phyloP scores from a whole-genome alignment of 148 eudicot species.

The Rhododendron griersonianum region DNA sequence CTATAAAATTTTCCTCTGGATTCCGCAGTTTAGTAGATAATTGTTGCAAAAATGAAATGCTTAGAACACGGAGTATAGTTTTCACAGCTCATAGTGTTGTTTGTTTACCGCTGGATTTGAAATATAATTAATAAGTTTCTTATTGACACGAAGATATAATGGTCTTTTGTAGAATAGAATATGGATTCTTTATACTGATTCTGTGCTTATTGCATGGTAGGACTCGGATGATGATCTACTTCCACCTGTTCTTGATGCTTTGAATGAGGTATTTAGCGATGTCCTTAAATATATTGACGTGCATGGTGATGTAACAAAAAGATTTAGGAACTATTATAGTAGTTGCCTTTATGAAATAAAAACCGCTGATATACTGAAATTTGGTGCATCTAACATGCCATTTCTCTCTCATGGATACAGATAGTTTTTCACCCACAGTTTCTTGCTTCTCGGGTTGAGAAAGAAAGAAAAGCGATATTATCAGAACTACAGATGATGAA shows the following conservation, averaged over 20 bases:
- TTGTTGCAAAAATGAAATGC: not conserved
- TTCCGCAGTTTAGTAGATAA: not conserved
- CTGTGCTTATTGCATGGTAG: conserved; percentile 30
- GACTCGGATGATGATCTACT: conserved; percentile 85
- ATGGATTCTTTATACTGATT: not conserved
- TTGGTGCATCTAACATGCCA: not conserved
- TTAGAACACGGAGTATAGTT: not conserved
- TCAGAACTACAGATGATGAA: conserved; percentile 99
- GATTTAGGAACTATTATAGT: not conserved
- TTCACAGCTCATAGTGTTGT: not conserved
- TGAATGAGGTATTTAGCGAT: conserved; percentile 68
- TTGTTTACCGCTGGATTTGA: not conserved
- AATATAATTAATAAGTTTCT: not conserved
- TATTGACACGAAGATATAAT: not conserved
- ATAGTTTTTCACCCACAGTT: conserved; percentile 96
- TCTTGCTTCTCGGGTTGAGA: conserved; percentile 93
- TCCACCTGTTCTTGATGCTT: conserved; percentile 91
- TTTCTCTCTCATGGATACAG: conserved; percentile 32
- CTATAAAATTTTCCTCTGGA: not conserved
- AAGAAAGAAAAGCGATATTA: conserved; percentile 96
- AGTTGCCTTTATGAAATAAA: not conserved
- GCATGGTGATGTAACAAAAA: not conserved
- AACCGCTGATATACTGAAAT: not conserved
- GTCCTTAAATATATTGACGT: not conserved
- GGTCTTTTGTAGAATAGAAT: not conserved